Conservation (phyloP, 805 yeast genomes). For the Cyberlindnera euphorbiiphila region DNA sequence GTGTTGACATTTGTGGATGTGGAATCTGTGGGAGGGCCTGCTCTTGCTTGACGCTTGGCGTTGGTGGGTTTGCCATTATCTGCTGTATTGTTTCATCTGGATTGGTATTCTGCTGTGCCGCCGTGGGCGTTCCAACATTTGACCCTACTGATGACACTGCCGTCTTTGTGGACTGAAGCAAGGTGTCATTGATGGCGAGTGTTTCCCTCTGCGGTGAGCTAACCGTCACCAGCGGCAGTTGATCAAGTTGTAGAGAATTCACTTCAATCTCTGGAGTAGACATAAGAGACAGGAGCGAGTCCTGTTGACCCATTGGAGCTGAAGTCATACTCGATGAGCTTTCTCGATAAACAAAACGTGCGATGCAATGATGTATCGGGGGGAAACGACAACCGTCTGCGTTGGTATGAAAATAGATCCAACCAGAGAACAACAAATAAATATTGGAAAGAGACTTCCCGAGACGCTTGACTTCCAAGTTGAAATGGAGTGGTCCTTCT, state of each 20-base stretch:
- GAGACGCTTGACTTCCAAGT: no score
- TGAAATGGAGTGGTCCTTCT: no score
- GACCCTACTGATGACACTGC: background rate
- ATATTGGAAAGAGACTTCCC: background rate
- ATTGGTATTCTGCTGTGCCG: background rate
- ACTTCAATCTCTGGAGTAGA: slow-evolving; percentile 17
- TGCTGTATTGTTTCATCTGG: slow-evolving; percentile 21
- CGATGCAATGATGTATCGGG: background rate
- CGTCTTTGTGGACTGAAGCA: slow-evolving; percentile 1
- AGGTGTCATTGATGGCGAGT: background rate
- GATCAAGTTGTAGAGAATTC: slow-evolving; percentile 18
- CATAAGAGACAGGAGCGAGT: slow-evolving; percentile 13
- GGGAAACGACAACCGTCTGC: background rate
- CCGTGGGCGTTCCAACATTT: background rate
- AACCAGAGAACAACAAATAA: background rate
- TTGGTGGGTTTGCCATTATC: slow-evolving; percentile 3
- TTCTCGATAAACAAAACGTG: no score
- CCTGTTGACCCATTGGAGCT: slow-evolving; percentile 19
- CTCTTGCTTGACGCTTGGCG: slow-evolving; percentile 9
- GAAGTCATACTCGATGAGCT: slow-evolving; percentile 16
- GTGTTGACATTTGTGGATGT: slow-evolving; percentile 1
- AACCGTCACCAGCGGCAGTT: background rate
- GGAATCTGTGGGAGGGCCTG: background rate
- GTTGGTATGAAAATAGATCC: background rate
- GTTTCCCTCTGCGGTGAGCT: background rate